Percentiles rank a stretch among this genome's conserved stretches.
Conservation (phyloP, 306 rosid genomes). For the Vigna trinervia region DNA sequence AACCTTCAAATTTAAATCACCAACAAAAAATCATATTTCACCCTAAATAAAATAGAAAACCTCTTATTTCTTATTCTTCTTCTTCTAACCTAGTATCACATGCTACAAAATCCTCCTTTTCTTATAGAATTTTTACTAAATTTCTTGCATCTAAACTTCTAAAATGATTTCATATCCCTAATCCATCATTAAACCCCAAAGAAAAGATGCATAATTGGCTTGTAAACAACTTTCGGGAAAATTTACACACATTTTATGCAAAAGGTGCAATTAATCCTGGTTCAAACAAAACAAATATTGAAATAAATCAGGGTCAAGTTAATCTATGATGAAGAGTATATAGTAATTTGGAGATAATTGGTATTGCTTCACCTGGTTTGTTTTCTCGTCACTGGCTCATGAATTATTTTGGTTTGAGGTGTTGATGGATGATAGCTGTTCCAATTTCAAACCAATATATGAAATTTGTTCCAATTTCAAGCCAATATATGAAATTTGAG, state of each 20-base stretch:
- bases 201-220: not conserved
- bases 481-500: not conserved
- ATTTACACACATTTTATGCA: not conserved
- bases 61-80: not conserved
- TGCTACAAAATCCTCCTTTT: not conserved
- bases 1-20: not conserved
- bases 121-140: not conserved
- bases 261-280: not conserved
- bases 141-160: no score
- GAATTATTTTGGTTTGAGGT: not conserved
- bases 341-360: not conserved
- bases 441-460: not conserved
- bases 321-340: not conserved
- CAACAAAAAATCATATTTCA: not conserved
- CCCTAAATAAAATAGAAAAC: not conserved
- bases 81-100: not conserved
- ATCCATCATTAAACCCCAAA: not conserved
- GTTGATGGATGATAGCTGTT: conserved; percentile 19
- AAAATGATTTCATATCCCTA: not conserved
- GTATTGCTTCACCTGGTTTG: not conserved
- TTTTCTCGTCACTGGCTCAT: not conserved
- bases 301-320: not conserved
- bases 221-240: not conserved
- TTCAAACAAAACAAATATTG: not conserved
- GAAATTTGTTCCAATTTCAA: not conserved